Base-by-base conservation (phyloP, 345 rosid species). In the Bretschneidera sinensis region DNA sequence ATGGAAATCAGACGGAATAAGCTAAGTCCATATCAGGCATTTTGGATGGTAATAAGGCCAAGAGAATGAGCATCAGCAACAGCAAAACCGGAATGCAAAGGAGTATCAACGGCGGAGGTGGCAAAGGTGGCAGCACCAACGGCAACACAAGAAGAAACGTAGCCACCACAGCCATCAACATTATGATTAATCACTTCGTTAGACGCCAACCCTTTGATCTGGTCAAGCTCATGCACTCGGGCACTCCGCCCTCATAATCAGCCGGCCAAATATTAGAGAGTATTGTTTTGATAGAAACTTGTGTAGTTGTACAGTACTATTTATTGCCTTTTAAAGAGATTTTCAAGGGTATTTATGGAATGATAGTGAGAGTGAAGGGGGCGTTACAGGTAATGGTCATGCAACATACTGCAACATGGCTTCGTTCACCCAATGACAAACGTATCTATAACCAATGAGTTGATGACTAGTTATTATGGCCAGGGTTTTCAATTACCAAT, bases 131-230 rank as follows among this genome's bases (percentile, higher is more conserved):
- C 59, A 63, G 43, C 6, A 43, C 53, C 39, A 45, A 23, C 7
- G 67, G 67, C 19, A 63, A 43, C 19, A 53, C 52, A 52, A 63
- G 31, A 13, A 63, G 51, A 19, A 63, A n/a, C 51, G 23, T 51
- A 13, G 54, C n/a, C 21, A 52, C 43, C 17, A 62, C 49, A 2
- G 33, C 51, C 43, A 52, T 21, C 10, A 52, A 17, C 33, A 62
- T 34, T 1, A 51, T 13, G 20, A n/a, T 6, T 45, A n/a, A 31
- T 5, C 6, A 1, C 45, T 5, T 14, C 45, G 45, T 11, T 5
- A 11, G 8, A 28, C 33, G 5, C 33, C 33, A 3, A 3, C 33
- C 3, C 5, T 3, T 28, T 28, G 5, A 28, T 3, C 33, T 8
- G 33, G 8, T 28, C 33, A 28, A 28, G 33, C 33, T 28, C 33